These are phyloP conservation scores for Erythrophleum fordii DNA, from an alignment of 306 rosid genomes.

Conservation along the genomic window DNA sequence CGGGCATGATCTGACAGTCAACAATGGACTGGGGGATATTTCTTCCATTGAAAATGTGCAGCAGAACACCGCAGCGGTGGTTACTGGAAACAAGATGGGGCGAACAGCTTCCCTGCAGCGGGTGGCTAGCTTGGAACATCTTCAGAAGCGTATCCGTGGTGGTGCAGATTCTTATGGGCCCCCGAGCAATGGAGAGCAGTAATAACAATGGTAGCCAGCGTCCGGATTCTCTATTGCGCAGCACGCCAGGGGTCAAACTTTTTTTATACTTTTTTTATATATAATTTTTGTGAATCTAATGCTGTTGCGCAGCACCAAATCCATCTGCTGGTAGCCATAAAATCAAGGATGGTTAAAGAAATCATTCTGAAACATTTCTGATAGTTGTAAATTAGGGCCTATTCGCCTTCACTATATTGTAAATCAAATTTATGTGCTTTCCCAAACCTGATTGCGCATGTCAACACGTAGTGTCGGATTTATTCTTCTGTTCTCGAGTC, in stretches of 20 bases:
- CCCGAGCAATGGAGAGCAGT: slow-evolving; percentile 59
- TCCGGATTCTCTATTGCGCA: too few relatives aligned
- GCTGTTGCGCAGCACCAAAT: too few relatives aligned
- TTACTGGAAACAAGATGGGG: slow-evolving; percentile 60
- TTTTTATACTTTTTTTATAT: too few relatives aligned
- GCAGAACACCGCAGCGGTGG: slow-evolving; percentile 50
- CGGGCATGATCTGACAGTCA: slow-evolving; percentile 49
- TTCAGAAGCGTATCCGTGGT: slow-evolving; percentile 84
- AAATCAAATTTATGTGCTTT: slow-evolving; percentile 36
- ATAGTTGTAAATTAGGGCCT: slow-evolving; percentile 30
- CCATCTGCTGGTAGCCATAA: slow-evolving; percentile 19
- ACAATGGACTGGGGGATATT: slow-evolving; percentile 55
- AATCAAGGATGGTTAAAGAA: slow-evolving; percentile 5
- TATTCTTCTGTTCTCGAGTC: neutral
- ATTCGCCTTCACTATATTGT: slow-evolving; percentile 45
- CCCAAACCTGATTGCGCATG: slow-evolving; percentile 25
- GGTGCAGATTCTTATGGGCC: slow-evolving; percentile 46
- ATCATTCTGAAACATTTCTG: slow-evolving; percentile 39
- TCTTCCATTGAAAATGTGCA: slow-evolving; percentile 61
- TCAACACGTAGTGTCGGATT: slow-evolving; percentile 10
- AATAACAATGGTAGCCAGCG: too few relatives aligned
- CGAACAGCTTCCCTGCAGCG: slow-evolving; percentile 68
- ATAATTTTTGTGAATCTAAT: too few relatives aligned
- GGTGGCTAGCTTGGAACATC: slow-evolving; percentile 98
- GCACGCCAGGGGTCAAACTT: too few relatives aligned